These are phyloP conservation scores for Lentinula edodes DNA, from an alignment of 768 basidiomycete genomes.

Conservation along the genomic window DNA sequence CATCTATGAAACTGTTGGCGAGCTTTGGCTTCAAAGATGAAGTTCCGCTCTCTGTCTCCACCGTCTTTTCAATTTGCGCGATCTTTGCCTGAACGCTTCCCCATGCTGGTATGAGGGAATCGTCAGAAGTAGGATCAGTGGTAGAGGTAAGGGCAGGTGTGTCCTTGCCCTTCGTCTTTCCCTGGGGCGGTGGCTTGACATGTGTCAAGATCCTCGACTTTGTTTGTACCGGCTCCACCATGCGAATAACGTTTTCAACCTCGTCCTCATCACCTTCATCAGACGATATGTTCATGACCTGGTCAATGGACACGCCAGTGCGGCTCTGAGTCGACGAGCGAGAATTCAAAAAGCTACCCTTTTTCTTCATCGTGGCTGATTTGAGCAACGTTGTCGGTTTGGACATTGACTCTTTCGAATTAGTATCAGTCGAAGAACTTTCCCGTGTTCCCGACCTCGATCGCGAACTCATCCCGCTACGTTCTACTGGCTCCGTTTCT, in stretches of 20 bases:
- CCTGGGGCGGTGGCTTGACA: neutral
- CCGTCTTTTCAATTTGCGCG: conserved; percentile 8
- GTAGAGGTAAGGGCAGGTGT: neutral
- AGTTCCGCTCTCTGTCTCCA: neutral
- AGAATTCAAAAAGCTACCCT: conserved; percentile 3
- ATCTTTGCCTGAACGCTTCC: conserved; percentile 5
- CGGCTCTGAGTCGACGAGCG: neutral
- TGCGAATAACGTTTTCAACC: conserved; percentile 7
- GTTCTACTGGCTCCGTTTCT: neutral
- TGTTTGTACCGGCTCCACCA: neutral
- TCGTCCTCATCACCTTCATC: conserved; percentile 28
- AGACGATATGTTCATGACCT: conserved; percentile 37
- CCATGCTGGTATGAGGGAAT: neutral
- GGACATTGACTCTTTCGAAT: neutral
- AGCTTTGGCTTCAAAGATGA: neutral
- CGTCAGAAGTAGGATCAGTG: neutral
- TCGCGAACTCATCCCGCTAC: neutral
- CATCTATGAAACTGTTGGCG: neutral
- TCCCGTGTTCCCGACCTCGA: neutral
- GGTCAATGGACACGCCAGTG: conserved; percentile 6
- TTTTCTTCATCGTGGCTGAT: neutral
- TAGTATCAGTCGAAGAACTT: neutral
- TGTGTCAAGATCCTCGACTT: neutral
- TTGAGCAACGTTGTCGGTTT: neutral
- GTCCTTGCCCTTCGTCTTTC: neutral